Conservation (phyloP, 345 rosid species). For the Hypericum perforatum region DNA sequence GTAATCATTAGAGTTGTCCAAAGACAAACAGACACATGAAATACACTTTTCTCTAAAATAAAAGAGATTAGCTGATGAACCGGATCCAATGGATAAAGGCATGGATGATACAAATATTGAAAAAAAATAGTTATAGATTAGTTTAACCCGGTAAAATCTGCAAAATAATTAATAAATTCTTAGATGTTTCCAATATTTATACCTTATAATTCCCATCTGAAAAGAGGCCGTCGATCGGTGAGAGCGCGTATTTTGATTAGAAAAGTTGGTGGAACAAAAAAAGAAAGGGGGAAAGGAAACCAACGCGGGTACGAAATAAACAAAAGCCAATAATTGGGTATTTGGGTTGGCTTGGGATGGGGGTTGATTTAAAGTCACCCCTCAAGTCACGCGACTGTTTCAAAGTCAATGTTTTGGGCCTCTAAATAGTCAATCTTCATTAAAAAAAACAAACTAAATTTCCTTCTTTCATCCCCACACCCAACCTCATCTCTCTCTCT, state of each 20-base stretch:
- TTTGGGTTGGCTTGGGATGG: neutral
- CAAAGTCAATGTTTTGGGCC: neutral
- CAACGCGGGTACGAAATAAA: neutral
- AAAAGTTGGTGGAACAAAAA: neutral
- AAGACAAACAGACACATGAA: too few relatives aligned
- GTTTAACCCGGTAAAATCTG: too few relatives aligned
- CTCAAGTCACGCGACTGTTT: conserved; percentile 17
- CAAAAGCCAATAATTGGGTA: conserved; percentile 11
- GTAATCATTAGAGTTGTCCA: too few relatives aligned
- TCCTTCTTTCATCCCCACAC: conserved; percentile 6
- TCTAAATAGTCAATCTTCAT: neutral
- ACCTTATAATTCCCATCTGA: too few relatives aligned
- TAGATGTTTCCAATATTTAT: too few relatives aligned
- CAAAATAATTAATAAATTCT: too few relatives aligned
- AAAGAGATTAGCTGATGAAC: too few relatives aligned
- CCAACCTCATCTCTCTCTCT: neutral
- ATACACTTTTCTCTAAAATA: too few relatives aligned
- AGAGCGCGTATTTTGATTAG: conserved; percentile 22
- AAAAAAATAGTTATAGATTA: too few relatives aligned
- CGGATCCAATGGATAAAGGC: too few relatives aligned
- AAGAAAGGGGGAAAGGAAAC: neutral
- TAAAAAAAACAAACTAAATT: too few relatives aligned
- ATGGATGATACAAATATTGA: too few relatives aligned
- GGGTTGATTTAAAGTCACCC: conserved; percentile 11
- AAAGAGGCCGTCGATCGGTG: conserved; percentile 24